Percentiles rank a stretch among this genome's conserved stretches.
Conservation (phyloP, 106 monocot species). For the Dendrobium catenatum region DNA sequence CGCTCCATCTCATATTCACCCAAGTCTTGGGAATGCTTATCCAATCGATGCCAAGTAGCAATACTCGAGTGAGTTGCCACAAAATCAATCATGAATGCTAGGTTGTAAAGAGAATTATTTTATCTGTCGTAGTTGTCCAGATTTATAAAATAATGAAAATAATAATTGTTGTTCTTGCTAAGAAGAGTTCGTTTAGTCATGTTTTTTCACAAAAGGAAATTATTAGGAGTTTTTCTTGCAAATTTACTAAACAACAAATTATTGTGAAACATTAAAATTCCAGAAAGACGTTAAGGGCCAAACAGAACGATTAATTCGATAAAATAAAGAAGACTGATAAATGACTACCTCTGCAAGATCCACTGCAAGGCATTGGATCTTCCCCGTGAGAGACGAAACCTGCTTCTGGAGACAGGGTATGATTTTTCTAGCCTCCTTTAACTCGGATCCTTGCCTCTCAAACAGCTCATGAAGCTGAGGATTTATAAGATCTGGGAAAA, state of each 20-base stretch:
- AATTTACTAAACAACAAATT: background rate
- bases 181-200: too few relatives aligned
- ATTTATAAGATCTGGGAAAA: constrained; percentile 80
- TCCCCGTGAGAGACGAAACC: constrained; percentile 74
- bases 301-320: background rate
- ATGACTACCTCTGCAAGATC: constrained; percentile 79
- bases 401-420: constrained; percentile 74
- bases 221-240: background rate
- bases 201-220: too few relatives aligned
- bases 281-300: background rate
- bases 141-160: too few relatives aligned
- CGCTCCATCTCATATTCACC: too few relatives aligned
- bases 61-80: too few relatives aligned
- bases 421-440: constrained; percentile 70
- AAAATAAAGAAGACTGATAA: background rate
- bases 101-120: too few relatives aligned
- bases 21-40: too few relatives aligned
- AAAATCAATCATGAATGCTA: too few relatives aligned
- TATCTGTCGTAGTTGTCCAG: too few relatives aligned
- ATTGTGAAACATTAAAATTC: background rate
- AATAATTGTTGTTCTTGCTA: too few relatives aligned
- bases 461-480: constrained; percentile 43
- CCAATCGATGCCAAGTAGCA: too few relatives aligned
- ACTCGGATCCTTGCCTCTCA: constrained; percentile 57
- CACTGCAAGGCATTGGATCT: constrained; percentile 59